phyloP scores from a whole-genome alignment of 306 rosid species.

The Cicer judaicum region DNA sequence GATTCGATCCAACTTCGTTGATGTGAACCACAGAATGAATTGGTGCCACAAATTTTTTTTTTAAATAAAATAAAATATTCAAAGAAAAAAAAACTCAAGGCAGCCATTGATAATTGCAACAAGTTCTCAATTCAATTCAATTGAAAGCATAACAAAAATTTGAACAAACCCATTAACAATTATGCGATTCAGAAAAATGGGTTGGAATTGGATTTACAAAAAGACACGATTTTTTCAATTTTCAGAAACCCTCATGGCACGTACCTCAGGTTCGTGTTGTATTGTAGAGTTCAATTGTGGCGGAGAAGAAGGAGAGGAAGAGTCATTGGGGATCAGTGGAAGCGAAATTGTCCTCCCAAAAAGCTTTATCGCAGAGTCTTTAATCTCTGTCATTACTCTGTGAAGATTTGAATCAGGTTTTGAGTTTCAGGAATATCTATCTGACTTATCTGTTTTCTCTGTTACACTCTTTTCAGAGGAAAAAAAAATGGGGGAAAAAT shows the following conservation, averaged over 20 bases:
- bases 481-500: not conserved
- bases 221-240: not conserved
- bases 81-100: not conserved
- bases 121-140: slow-evolving; percentile 11
- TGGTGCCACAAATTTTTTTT: slow-evolving; percentile 32
- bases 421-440: slow-evolving; percentile 34
- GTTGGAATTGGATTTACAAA: slow-evolving; percentile 43
- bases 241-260: not conserved
- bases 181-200: slow-evolving; percentile 46
- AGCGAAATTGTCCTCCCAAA: slow-evolving; percentile 80
- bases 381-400: slow-evolving; percentile 65
- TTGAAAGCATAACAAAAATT: slow-evolving; percentile 16
- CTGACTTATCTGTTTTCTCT: not conserved
- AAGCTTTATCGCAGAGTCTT: slow-evolving; percentile 68
- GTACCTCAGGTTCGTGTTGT: slow-evolving; percentile 55
- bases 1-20: slow-evolving; percentile 32
- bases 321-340: slow-evolving; percentile 42
- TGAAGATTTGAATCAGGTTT: slow-evolving; percentile 1
- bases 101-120: slow-evolving; percentile 19
- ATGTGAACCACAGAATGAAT: slow-evolving; percentile 37
- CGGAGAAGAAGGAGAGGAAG: slow-evolving; percentile 29
- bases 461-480: slow-evolving; percentile 27
- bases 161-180: slow-evolving; percentile 44
- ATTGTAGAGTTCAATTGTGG: slow-evolving; percentile 39
- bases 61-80: not conserved